Base-by-base conservation (phyloP, 1,284 basidiomycete species). In the Retiboletus flavoniger region DNA sequence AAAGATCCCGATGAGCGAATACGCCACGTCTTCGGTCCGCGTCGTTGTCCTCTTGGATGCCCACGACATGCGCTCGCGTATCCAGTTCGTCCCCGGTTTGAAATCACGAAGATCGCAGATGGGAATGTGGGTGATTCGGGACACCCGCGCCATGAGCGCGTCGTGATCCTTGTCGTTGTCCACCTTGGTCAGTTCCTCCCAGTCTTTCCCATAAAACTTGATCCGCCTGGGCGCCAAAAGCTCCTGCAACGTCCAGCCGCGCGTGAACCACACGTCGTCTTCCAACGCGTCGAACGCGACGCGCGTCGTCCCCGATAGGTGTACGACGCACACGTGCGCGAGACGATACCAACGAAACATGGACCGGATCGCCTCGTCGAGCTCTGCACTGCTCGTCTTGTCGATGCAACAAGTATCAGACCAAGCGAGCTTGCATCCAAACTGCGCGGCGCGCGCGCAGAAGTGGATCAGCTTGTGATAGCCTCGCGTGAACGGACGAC, bases 401-500 rank as follows among this genome's bases (percentile, higher is more conserved):
- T 63, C 51, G 40, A 63, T 63, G n/a, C 63, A 63, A 7, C 59
- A 63, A 1, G 63, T 63, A 34, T 65, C 61, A 1, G 61, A 53
- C 61, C 61, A 65, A 13, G 61, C 61, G 2, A 63, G 54, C 19
- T 24, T 53, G 47, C 61, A 63, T 19, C 51, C 58, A n/a, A 55
- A 53, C 16, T 46, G 45, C 6, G 7, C 11, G 5, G 61, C 59
- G n/a, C 45, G 44, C 34, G 44, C 24, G 51, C 60, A 62, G 35
- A 62, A 62, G 6, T 24, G 44, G 47, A 51, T 19, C 7, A 63
- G 24, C 32, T 61, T 61, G 34, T 63, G 34, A 38, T 59, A 39
- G 13, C 61, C 61, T 35, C 47, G 29, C 19, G 49, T 40, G 44
- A 53, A 36, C 16, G 57, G 53, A 36, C 45, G 42, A 3, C 40